phyloP scores from a whole-genome alignment of 164 flowering plant species.

The Liquidambar formosana region DNA sequence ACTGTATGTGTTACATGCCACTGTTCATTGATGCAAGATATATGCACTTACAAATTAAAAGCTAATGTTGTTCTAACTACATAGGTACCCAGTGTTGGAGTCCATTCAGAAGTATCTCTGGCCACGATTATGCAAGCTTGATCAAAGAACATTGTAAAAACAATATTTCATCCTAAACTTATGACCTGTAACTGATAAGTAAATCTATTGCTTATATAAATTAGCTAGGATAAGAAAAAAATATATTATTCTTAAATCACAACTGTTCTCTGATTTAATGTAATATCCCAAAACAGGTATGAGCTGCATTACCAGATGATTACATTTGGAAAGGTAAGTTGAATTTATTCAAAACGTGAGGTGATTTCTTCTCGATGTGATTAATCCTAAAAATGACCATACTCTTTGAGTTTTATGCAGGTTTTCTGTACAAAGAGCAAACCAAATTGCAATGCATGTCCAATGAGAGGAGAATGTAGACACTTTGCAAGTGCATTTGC shows the following conservation, averaged over 20 bases:
- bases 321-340: slow-evolving; percentile 94
- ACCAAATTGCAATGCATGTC: slow-evolving; percentile 97
- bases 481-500: slow-evolving; percentile 97
- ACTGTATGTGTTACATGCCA: slow-evolving; percentile 32
- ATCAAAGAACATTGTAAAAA: slow-evolving; percentile 45
- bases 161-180: not conserved
- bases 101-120: slow-evolving; percentile 53
- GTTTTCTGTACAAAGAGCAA: slow-evolving; percentile 91
- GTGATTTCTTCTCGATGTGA: not conserved
- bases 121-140: slow-evolving; percentile 59
- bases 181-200: not conserved
- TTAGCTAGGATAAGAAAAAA: not conserved
- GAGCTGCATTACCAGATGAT: slow-evolving; percentile 95
- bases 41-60: not conserved
- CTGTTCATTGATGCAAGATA: not conserved
- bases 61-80: not conserved
- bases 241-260: not conserved
- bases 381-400: not conserved
- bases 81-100: slow-evolving; percentile 55
- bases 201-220: not conserved
- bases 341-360: not conserved
- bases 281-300: slow-evolving; percentile 51
- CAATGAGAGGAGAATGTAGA: slow-evolving; percentile 93
- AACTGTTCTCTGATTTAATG: slow-evolving; percentile 9
- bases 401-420: slow-evolving; percentile 37